phyloP scores from a whole-genome alignment of 768 basidiomycete genomes.

The Suillus paluster region DNA sequence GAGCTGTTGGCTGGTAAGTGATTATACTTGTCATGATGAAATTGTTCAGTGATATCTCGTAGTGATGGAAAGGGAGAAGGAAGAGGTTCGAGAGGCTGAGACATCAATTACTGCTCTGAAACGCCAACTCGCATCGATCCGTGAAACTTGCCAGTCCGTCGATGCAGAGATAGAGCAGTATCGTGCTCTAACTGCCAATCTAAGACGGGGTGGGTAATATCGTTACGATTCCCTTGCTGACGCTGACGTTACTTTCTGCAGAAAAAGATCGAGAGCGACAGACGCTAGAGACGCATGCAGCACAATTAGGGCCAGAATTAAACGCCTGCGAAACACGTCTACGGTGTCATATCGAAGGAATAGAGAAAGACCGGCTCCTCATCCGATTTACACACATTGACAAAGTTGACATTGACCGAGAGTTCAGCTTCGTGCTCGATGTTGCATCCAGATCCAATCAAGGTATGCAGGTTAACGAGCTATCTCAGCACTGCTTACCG shows the following conservation, averaged over 20 bases:
- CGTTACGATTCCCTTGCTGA: background rate
- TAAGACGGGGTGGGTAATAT: slow-evolving; percentile 59
- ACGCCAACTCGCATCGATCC: slow-evolving; percentile 66
- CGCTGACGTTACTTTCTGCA: slow-evolving; percentile 23
- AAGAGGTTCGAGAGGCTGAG: slow-evolving; percentile 74
- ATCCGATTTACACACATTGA: slow-evolving; percentile 75
- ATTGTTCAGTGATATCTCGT: background rate
- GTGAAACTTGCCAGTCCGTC: slow-evolving; percentile 60
- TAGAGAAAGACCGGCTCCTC: slow-evolving; percentile 72
- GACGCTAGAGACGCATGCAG: slow-evolving; percentile 57
- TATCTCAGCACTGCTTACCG: background rate
- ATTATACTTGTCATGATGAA: background rate
- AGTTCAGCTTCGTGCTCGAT: slow-evolving; percentile 81
- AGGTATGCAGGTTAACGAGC: slow-evolving; percentile 48
- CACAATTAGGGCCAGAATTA: slow-evolving; percentile 58
- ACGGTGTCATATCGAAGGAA: slow-evolving; percentile 75
- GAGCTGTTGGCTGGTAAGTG: slow-evolving; percentile 75
- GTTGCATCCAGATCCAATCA: slow-evolving; percentile 62
- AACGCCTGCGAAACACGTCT: slow-evolving; percentile 58
- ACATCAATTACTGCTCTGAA: slow-evolving; percentile 60
- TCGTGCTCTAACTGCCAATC: slow-evolving; percentile 59
- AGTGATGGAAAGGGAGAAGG: slow-evolving; percentile 73
- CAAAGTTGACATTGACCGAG: slow-evolving; percentile 55
- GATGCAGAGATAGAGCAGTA: slow-evolving; percentile 79
- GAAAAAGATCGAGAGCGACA: slow-evolving; percentile 72